Evolutionary conservation across 345 rosid genomes (phyloP), one percentile per base, ranked within the genome.

Genomic region (Populus deltoides): DNA sequence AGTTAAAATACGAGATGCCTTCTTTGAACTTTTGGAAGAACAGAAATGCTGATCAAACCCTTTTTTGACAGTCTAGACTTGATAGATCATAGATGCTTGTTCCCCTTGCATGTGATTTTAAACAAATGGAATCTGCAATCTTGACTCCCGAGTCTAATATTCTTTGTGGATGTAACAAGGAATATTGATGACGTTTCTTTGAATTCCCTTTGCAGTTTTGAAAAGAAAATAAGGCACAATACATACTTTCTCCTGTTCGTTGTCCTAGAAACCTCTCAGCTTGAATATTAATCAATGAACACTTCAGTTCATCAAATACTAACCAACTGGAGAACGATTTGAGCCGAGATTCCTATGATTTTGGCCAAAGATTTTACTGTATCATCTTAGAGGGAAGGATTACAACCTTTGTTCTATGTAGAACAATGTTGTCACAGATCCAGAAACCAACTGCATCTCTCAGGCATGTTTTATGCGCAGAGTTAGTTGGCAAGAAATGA

Each of bases 31-130:
- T 71, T 76, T 41, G 17, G n/a, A 51, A 13, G 11, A 55, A 49
- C 39, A 49, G 62, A 70, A 16, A 8, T 36, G 39, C 66, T 66
- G 77, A 43, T 57, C 45, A 18, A 16, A 36, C 65, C n/a, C 66
- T 62, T 76, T 79, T 72, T 81, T 68, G 79, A 83, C 82, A 65
- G n/a, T 62, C 61, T 29, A 20, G 41, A 63, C 39, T 75, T 78
- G 67, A 38, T 11, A 8, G 45, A 68, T 78, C 66, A 38, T 8
- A 4, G 45, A 68, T 68, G 77, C 68, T 68, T 78, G 67, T 65
- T 73, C 36, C 39, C n/a, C 17, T 39, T 47, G 49, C 77, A 39
- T 71, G 55, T 35, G 76, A 72, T 66, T 38, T 68, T 4, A 35
- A 66, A 74, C 43, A 73, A 25, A 29, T 31, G 55, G 71, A 77